phyloP scores from a whole-genome alignment of 495 filamentous ascomycete genomes.

The Xylaria bambusicola region DNA sequence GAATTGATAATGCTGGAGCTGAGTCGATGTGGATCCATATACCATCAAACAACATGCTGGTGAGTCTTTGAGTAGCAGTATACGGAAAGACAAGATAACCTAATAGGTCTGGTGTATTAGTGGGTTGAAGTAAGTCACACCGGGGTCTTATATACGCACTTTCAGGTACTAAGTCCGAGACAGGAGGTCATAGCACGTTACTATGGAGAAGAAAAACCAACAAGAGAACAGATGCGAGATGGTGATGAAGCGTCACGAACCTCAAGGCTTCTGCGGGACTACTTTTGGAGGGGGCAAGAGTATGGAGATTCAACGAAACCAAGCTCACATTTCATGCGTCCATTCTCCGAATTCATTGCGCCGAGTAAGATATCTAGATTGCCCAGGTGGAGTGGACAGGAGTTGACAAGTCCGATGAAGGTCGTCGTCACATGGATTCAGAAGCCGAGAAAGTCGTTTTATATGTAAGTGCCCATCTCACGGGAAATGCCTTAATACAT shows the following conservation, averaged over 20 bases:
- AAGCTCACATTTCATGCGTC: constrained; percentile 36
- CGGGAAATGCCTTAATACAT: too few species aligned
- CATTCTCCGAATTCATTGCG: constrained; percentile 26
- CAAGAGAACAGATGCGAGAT: constrained; percentile 16
- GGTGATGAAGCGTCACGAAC: constrained; percentile 17
- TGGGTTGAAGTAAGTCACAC: constrained; percentile 6
- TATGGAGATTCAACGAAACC: constrained; percentile 23
- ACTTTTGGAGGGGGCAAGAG: constrained; percentile 38
- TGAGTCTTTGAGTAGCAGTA: not conserved
- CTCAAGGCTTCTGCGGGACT: constrained; percentile 31
- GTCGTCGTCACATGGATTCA: not conserved
- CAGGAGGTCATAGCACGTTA: constrained; percentile 27
- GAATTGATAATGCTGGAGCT: too few species aligned
- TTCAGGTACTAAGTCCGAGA: constrained; percentile 19
- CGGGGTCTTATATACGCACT: not conserved
- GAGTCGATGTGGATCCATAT: constrained; percentile 29
- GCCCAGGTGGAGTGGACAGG: too few species aligned
- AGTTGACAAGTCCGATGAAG: too few species aligned
- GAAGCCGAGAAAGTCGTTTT: constrained; percentile 23
- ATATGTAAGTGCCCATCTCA: constrained; percentile 30
- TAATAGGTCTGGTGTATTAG: not conserved
- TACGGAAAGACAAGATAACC: not conserved
- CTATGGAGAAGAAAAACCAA: constrained; percentile 31
- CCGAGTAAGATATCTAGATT: constrained; percentile 1
- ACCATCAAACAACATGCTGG: constrained; percentile 40